These are phyloP conservation scores for Pontederia paniculata DNA, from an alignment of 176 grass and related monocot species.

Conservation along the genomic window DNA sequence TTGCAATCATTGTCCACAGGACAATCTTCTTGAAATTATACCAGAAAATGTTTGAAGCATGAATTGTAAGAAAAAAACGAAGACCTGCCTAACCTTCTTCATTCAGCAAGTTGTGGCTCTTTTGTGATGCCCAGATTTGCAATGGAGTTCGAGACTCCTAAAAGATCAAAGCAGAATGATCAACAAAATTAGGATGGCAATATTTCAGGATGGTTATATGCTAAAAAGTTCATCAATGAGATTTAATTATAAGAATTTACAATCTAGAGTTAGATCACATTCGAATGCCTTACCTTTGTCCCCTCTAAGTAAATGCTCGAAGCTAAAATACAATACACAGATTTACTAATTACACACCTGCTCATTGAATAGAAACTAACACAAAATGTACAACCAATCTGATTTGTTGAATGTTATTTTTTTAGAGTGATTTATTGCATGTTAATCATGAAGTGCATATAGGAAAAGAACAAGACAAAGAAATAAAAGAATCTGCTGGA, in stretches of 20 bases:
- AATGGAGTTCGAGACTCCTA: slow-evolving; percentile 75
- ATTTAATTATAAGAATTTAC: too few species aligned
- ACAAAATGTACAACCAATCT: too few species aligned
- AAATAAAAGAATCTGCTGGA: slow-evolving; percentile 6
- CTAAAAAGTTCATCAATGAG: neutral
- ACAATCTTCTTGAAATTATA: too few species aligned
- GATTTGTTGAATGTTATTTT: too few species aligned
- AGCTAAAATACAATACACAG: too few species aligned
- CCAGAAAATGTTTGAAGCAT: neutral
- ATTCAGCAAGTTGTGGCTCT: slow-evolving; percentile 49
- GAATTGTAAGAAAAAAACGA: neutral
- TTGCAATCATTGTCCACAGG: too few species aligned
- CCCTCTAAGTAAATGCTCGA: too few species aligned
- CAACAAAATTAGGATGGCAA: slow-evolving; percentile 2
- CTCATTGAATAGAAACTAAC: too few species aligned
- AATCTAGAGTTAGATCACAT: neutral
- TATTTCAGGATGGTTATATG: slow-evolving; percentile 1
- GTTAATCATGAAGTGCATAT: too few species aligned
- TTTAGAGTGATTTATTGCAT: too few species aligned
- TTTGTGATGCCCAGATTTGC: slow-evolving; percentile 86
- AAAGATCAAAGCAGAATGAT: slow-evolving; percentile 5
- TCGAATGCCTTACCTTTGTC: too few species aligned
- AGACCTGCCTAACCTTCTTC: slow-evolving; percentile 44
- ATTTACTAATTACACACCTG: too few species aligned
- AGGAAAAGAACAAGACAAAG: neutral